Evolutionary conservation across 2,329 filamentous ascomycete genomes (phyloP).

Genomic region (Alternaria incomplexa): DNA sequence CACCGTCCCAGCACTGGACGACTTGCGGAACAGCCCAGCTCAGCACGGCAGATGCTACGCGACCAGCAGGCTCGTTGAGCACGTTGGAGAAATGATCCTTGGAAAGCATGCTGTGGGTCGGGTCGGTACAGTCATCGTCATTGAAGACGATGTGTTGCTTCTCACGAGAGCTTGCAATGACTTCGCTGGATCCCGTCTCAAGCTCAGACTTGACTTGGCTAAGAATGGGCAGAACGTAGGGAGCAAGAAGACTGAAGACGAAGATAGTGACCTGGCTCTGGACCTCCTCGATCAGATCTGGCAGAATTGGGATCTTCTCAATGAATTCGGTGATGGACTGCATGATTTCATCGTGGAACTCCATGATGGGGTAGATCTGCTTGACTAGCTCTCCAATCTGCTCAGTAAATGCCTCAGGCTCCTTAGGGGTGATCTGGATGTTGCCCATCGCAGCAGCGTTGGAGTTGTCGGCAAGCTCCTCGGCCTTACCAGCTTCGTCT

Average conservation of each 20-base stretch:
- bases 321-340: constrained; percentile 78
- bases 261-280: constrained; percentile 88
- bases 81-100: constrained; percentile 94
- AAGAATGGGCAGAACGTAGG: constrained; percentile 85
- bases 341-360: constrained; percentile 90
- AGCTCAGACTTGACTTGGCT: constrained; percentile 86
- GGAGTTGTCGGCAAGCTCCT: constrained; percentile 80
- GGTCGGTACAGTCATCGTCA: constrained; percentile 76
- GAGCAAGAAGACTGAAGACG: constrained; percentile 89
- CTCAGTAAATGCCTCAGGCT: constrained; percentile 83
- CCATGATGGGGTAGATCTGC: constrained; percentile 86
- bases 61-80: constrained; percentile 86
- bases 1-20: constrained; percentile 86
- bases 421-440: constrained; percentile 73
- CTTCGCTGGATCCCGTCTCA: constrained; percentile 81
- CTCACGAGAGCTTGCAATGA: constrained; percentile 82
- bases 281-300: constrained; percentile 83
- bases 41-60: constrained; percentile 77
- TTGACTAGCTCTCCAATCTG: constrained; percentile 75
- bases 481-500: constrained; percentile 75
- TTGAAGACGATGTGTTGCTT: constrained; percentile 89
- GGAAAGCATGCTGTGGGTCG: constrained; percentile 93
- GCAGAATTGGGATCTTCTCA: constrained; percentile 83
- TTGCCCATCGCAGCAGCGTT: constrained; percentile 76
- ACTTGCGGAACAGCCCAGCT: constrained; percentile 89